Evolutionary conservation across 306 rosid genomes (phyloP), one percentile per base, ranked within the genome.

Genomic region (Sesbania bispinosa): DNA sequence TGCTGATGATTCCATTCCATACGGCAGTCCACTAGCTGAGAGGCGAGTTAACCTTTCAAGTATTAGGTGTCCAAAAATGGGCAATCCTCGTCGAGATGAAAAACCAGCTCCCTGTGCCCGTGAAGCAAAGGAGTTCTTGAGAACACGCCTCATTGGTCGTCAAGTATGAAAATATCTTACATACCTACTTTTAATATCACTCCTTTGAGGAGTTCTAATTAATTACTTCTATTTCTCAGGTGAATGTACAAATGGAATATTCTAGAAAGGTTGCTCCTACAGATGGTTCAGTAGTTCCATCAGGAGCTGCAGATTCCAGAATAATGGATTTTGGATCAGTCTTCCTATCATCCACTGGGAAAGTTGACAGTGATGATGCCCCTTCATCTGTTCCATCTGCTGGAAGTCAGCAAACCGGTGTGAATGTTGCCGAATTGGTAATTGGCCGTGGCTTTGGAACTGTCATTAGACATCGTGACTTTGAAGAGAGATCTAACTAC

Each of bases 51-150:
- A 95, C 83, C 88, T 95, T 36, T 95, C 99, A 54, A 95, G 99
- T 78, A 91, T 95, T 73, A 95, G 99, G 83, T 91, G 97, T 81
- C 99, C 99, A 2, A 95, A 88, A 81, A 80, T 95, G 45, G 99
- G 99, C 26, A 95, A 95, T 80, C 99, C 99, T 68, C 97, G 99
- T 6, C 84, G 96, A 61, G 99, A 95, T 41, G 99, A 95, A 78
- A 95, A 88, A 70, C 99, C 99, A 11, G 97, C 97, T 38, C 92
- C 99, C 42, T 91, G 92, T 84, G 99, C 99, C 48, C 96, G 99
- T 45, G 99, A 95, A 83, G 99, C 99, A 78, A 95, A 89, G 82
- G 99, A 95, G 79, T 88, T 95, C 69, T 83, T 95, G 77, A 88
- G 99, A 82, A 86, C 93, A 21, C 96, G 97, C 41, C 93, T 95